Conservation (phyloP, 2,329 filamentous ascomycete genomes). For the Claviceps lovelessii region DNA sequence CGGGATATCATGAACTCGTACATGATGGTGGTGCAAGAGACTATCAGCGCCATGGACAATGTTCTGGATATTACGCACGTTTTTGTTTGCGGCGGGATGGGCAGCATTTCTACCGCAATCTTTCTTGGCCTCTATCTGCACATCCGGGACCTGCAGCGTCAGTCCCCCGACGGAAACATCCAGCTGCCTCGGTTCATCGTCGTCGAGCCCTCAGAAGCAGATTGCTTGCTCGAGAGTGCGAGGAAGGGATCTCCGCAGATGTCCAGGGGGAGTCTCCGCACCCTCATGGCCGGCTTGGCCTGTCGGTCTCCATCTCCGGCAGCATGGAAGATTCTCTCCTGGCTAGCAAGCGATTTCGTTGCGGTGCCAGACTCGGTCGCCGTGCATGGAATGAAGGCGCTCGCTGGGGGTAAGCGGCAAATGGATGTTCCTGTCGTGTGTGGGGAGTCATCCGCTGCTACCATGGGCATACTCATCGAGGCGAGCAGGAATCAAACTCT, state of each 20-base stretch:
- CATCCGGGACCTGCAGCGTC: not conserved
- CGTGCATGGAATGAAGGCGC: constrained; percentile 6
- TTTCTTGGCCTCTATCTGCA: constrained; percentile 4
- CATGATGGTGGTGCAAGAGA: constrained; percentile 8
- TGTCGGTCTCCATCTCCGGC: constrained; percentile 7
- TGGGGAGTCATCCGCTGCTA: constrained; percentile 7
- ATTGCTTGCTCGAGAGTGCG: constrained; percentile 7
- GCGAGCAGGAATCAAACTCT: not conserved
- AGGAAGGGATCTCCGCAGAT: constrained; percentile 3
- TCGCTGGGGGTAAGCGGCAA: constrained; percentile 1
- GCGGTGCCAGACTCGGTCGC: constrained; percentile 6
- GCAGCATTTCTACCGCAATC: constrained; percentile 7
- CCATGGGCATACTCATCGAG: constrained; percentile 5
- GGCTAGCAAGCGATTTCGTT: constrained; percentile 9
- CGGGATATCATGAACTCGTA: constrained; percentile 10
- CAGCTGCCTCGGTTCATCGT: constrained; percentile 4
- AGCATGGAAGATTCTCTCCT: constrained; percentile 7
- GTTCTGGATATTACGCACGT: constrained; percentile 6
- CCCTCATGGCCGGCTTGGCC: constrained; percentile 8
- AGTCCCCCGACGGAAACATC: not conserved
- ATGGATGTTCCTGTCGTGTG: constrained; percentile 7
- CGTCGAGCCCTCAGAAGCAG: constrained; percentile 8
- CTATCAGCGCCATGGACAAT: not conserved
- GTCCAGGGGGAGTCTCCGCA: constrained; percentile 2
- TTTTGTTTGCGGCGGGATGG: constrained; percentile 7